Base-by-base conservation (phyloP, 768 basidiomycete genomes). In the Amanita exitialis region DNA sequence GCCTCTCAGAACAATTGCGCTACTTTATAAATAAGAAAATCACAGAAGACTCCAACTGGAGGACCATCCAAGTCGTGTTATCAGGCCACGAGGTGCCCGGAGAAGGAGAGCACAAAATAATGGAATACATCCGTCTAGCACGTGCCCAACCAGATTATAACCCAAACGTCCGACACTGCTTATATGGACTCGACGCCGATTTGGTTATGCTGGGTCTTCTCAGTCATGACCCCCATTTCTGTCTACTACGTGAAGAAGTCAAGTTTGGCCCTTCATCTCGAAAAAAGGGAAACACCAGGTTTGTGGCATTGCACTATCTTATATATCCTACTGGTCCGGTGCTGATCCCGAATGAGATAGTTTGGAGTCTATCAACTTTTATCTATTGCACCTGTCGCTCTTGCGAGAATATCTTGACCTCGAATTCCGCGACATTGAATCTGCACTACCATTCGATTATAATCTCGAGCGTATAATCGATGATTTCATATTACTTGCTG, bases 11-110 rank as follows among this genome's bases (percentile, higher is more conserved):
- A 32, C 95, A 98, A 62, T 74, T 99, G 55, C 84, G 84, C 35
- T 99, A 99, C 66, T 99, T 98, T 58, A 76, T 99, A 56, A 92
- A 92, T 68, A 98, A 98, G 79, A 95, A 98, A 76, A 95, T 98
- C 28, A 80, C 84, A 0, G 96, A 99, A 64, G 96, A 99, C 66
- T 80, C 96, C 2, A 85, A 93, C 64, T 99, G 96, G 96, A 74
- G 90, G 53, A 78, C 85, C 50, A 81, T 98, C 37, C 76, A 92
- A 61, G 92, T 98, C 18, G 89, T 99, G 35, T 74, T 99, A 34
- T 95, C 91, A 25, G 96, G 96, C 9, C 93, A 98, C 65, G 95
- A 99, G 59, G 94, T 97, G 3, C 96, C 96, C 0, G 96, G 96
- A 57, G 96, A 99, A 68, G 96, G 96, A 53, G 96, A 99, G 64